Base-by-base conservation (phyloP, 1,139 yeast species). In the Zygotorulaspora mrakii region DNA sequence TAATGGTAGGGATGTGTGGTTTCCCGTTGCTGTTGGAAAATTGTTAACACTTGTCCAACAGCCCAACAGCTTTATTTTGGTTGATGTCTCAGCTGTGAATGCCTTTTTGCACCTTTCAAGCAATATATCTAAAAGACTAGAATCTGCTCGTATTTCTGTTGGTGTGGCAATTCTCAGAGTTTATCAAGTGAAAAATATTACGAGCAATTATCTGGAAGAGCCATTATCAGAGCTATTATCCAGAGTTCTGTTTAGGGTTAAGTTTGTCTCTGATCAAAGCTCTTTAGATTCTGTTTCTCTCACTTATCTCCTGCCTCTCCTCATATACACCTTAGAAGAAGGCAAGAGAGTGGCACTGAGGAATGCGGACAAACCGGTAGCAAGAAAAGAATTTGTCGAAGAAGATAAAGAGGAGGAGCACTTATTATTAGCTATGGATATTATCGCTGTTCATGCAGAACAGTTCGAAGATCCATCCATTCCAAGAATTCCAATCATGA, bases 351-450 rank as follows among this genome's bases (percentile, higher is more conserved):
- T 72, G 31, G 74, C 83, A 1, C 54, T 73, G 39, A 73, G 67
- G 50, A 76, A 73, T 51, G 67, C 78, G 1, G 69, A 68, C 34
- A 67, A 69, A 21, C 79, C 78, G 35, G 73, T 68, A 24, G 61
- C 60, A 25, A 70, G 61, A 41, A 74, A 77, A 30, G 96, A 76
- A 59, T 84, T 76, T 66, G 77, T 70, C 24, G 82, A 82, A 46
- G 94, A 84, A 57, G 94, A 85, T 46, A 84, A 83, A 18, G 85
- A 83, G 54, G 97, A 89, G 60, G 97, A 89, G 60, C 94, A 86
- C 52, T 66, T 87, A 34, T 65, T 85, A 42, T 67, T 91, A 43
- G 85, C 91, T 0, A 65, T 89, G 49, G 95, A 88, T 54, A 79
- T 88, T 36, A 69, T 91, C 29, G 70, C 86, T 0, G 71, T 77